Evolutionary conservation across 441 rosid species (phyloP).

Genomic region (Aleurites moluccanus): DNA sequence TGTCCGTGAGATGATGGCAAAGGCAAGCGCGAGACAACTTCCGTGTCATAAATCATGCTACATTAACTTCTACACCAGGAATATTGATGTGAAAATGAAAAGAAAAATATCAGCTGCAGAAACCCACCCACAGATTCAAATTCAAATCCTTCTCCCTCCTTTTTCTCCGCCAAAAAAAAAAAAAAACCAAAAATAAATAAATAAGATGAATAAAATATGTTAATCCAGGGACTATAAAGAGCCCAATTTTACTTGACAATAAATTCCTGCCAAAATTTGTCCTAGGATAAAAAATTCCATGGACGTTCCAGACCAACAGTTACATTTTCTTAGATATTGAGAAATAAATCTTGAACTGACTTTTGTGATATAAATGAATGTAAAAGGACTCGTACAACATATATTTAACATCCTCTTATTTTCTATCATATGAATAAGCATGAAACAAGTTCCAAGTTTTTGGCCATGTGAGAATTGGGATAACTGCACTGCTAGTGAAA

Average conservation of each 20-base stretch:
- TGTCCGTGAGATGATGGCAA: no score
- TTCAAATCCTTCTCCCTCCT: no score
- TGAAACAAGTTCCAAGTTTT: constrained; percentile 10
- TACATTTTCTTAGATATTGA: background rate
- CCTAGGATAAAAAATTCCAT: background rate
- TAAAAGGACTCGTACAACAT: background rate
- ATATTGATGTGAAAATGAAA: no score
- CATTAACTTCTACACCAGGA: no score
- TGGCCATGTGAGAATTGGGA: background rate
- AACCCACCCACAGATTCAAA: no score
- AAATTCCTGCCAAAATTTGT: background rate
- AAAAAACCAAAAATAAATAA: background rate
- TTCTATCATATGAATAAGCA: background rate
- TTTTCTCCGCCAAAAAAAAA: no score
- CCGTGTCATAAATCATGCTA: no score
- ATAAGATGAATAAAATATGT: background rate
- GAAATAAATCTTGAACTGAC: background rate
- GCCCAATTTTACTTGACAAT: no score
- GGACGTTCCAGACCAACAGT: background rate
- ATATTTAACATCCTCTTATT: background rate
- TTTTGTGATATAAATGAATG: background rate
- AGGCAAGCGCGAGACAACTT: no score
- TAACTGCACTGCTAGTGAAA: constrained; percentile 15
- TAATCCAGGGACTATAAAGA: background rate
- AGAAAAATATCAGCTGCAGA: no score